Evolutionary conservation across 495 filamentous ascomycete genomes (phyloP).

Genomic region (Hypoxylon perforatum): DNA sequence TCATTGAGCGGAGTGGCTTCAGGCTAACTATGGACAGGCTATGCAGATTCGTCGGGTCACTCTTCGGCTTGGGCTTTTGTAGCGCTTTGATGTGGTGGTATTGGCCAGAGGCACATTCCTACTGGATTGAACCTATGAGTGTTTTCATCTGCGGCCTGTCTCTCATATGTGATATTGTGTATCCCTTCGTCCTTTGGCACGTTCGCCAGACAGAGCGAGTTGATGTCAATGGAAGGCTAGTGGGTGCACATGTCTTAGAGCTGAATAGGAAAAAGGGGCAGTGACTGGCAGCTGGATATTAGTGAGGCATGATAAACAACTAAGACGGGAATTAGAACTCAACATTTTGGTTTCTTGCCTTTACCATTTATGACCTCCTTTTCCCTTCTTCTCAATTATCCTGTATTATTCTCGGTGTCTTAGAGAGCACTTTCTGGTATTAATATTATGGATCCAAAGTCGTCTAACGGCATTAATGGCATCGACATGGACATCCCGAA

Average conservation of each 20-base stretch:
- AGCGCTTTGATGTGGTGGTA: constrained; percentile 52
- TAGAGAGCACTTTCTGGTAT: too few relatives aligned
- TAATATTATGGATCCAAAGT: too few relatives aligned
- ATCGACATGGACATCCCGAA: neutral
- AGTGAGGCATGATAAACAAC: too few relatives aligned
- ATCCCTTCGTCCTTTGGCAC: constrained; percentile 50
- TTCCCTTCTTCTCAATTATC: too few relatives aligned
- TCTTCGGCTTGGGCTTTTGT: constrained; percentile 47
- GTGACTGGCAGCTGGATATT: neutral
- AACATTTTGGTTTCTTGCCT: too few relatives aligned
- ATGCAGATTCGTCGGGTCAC: constrained; percentile 49
- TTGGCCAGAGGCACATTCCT: constrained; percentile 56
- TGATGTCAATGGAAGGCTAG: constrained; percentile 48
- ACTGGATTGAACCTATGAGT: constrained; percentile 48
- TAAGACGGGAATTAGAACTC: too few relatives aligned
- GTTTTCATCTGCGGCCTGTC: constrained; percentile 49
- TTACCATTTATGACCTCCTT: too few relatives aligned
- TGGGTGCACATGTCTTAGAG: neutral
- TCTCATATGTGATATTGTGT: constrained; percentile 50
- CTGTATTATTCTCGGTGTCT: too few relatives aligned
- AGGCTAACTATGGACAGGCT: constrained; percentile 38
- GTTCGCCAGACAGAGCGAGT: constrained; percentile 47
- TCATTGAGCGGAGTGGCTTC: neutral
- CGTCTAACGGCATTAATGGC: too few relatives aligned
- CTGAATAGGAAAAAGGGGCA: neutral